Conservation (phyloP, 345 rosid species). For the Eucalyptus shirleyi region DNA sequence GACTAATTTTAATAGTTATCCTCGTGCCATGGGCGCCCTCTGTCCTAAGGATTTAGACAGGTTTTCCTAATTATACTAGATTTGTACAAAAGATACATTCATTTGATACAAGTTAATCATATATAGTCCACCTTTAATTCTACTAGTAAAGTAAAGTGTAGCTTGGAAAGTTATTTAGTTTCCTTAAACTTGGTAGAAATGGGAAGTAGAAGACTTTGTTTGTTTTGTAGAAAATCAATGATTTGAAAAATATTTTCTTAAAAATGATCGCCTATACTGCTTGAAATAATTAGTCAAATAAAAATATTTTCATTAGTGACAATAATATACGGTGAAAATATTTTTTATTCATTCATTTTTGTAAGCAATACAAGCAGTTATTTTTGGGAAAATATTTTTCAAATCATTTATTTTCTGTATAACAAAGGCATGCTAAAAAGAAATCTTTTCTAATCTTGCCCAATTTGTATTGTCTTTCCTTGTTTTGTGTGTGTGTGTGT, state of each 20-base stretch:
- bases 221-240: too few species aligned
- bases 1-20: background rate
- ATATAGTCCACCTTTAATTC: background rate
- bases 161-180: background rate
- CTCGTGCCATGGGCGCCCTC: background rate
- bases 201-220: rapidly evolving
- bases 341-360: too few species aligned
- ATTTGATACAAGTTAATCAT: background rate
- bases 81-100: background rate
- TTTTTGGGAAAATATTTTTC: too few species aligned
- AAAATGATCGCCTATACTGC: rapidly evolving
- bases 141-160: background rate
- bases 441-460: background rate
- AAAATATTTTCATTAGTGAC: too few species aligned
- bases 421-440: background rate
- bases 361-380: too few species aligned
- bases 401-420: too few species aligned
- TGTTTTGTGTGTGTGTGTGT: background rate
- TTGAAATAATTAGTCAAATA: too few species aligned
- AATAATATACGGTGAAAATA: too few species aligned
- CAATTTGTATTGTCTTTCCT: background rate
- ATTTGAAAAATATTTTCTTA: too few species aligned
- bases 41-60: background rate
- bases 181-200: background rate
- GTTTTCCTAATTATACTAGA: background rate